Evolutionary conservation across 192 early-diverging fungal species (phyloP).

Genomic region (Podila verticillata): DNA sequence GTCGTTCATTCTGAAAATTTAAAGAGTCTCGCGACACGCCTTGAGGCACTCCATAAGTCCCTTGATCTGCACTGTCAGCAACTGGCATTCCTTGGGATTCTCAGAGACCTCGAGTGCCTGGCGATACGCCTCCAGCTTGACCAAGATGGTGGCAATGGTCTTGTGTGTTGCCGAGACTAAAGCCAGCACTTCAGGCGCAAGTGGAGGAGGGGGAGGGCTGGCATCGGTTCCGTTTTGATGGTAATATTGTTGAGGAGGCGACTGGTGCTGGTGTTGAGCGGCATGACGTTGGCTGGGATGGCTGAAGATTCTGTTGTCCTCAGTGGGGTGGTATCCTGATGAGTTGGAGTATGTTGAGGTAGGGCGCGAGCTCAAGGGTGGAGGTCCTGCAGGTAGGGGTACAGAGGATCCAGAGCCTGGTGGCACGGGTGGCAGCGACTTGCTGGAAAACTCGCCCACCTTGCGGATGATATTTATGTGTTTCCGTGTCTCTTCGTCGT

Average conservation of each 20-base stretch:
- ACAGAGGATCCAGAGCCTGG: not conserved
- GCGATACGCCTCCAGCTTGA: constrained; percentile 38
- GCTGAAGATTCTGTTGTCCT: constrained; percentile 15
- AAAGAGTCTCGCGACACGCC: constrained; percentile 42
- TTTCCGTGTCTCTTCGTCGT: constrained; percentile 37
- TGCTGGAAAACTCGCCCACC: constrained; percentile 35
- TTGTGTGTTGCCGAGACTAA: constrained; percentile 37
- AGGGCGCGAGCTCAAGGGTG: constrained; percentile 10
- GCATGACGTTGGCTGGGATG: constrained; percentile 3
- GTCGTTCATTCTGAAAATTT: not conserved
- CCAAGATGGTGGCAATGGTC: constrained; percentile 41
- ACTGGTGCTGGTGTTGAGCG: not conserved
- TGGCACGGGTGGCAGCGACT: constrained; percentile 38
- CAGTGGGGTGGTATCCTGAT: constrained; percentile 25
- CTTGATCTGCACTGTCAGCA: constrained; percentile 34
- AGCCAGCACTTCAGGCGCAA: constrained; percentile 38
- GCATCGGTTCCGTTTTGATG: not conserved
- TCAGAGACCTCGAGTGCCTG: constrained; percentile 37
- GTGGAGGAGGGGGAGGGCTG: constrained; percentile 33
- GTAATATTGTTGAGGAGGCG: not conserved
- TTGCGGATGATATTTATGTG: constrained; percentile 45
- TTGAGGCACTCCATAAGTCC: constrained; percentile 50
- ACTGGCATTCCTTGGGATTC: constrained; percentile 43
- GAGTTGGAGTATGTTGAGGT: constrained; percentile 41
- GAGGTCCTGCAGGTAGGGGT: not conserved